Evolutionary conservation across 805 yeast species (phyloP).

Genomic region (Metschnikowia vanudenii): DNA sequence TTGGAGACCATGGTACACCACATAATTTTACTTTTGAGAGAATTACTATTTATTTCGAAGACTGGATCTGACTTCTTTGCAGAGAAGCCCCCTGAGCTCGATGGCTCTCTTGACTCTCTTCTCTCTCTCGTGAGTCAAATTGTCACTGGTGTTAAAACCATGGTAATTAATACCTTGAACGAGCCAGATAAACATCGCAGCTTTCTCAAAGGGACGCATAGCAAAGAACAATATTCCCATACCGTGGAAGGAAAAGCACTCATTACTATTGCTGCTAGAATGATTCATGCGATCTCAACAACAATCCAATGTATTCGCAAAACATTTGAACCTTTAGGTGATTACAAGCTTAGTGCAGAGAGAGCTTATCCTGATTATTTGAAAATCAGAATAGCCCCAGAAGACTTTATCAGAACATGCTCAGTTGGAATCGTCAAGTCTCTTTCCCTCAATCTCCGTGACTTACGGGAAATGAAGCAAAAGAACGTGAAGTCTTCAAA

Average conservation of each 20-base stretch:
- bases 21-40: slow-evolving; percentile 61
- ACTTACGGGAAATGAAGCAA: slow-evolving; percentile 24
- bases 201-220: slow-evolving; percentile 15
- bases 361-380: slow-evolving; percentile 68
- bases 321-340: slow-evolving; percentile 59
- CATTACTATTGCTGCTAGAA: slow-evolving; percentile 56
- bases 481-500: slow-evolving; percentile 25
- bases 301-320: slow-evolving; percentile 52
- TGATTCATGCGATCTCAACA: slow-evolving; percentile 52
- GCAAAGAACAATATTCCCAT: slow-evolving; percentile 44
- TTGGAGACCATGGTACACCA: slow-evolving; percentile 69
- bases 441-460: slow-evolving; percentile 25
- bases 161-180: slow-evolving; percentile 54
- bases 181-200: slow-evolving; percentile 37
- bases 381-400: slow-evolving; percentile 55
- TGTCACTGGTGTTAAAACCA: slow-evolving; percentile 60
- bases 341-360: slow-evolving; percentile 56
- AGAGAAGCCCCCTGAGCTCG: slow-evolving; percentile 43
- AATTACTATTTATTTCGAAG: slow-evolving; percentile 59
- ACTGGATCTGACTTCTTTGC: slow-evolving; percentile 41
- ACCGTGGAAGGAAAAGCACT: slow-evolving; percentile 68
- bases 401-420: slow-evolving; percentile 58
- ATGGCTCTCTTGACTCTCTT: slow-evolving; percentile 53
- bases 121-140: slow-evolving; percentile 61
- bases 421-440: slow-evolving; percentile 56